These are phyloP conservation scores for Escallonia herrerae DNA, from an alignment of 129 eudicot genomes.

Conservation along the genomic window DNA sequence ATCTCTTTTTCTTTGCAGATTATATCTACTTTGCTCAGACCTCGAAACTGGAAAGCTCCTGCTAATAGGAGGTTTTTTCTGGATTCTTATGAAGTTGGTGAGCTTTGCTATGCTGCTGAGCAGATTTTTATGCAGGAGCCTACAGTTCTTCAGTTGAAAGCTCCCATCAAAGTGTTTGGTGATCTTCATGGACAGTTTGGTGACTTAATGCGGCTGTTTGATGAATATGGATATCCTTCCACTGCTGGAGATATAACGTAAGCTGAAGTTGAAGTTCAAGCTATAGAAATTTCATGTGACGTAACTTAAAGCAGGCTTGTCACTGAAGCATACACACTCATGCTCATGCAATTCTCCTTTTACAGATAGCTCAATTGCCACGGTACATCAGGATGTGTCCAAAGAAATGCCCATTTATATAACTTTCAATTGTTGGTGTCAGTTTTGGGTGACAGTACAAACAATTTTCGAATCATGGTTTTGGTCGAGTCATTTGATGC, in stretches of 20 bases:
- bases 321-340: too few relatives aligned
- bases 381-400: too few relatives aligned
- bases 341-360: too few relatives aligned
- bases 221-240: conserved; percentile 98
- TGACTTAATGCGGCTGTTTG: conserved; percentile 90
- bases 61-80: conserved; percentile 83
- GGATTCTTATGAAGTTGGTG: conserved; percentile 96
- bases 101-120: conserved; percentile 96
- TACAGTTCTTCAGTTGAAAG: conserved; percentile 92
- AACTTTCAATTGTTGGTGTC: too few relatives aligned
- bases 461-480: too few relatives aligned
- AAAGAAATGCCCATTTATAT: too few relatives aligned
- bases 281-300: background rate
- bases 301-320: too few relatives aligned
- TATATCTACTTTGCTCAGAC: conserved; percentile 77
- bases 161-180: conserved; percentile 94
- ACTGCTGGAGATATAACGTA: conserved; percentile 97
- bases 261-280: conserved; percentile 18
- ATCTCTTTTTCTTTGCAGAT: conserved; percentile 41
- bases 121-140: conserved; percentile 96
- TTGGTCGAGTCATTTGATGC: too few relatives aligned
- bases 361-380: too few relatives aligned
- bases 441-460: too few relatives aligned
- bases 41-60: conserved; percentile 96
- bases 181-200: conserved; percentile 99